These are phyloP conservation scores for Schizopora paradoxa DNA, from an alignment of 1,284 basidiomycete genomes.

Conservation along the genomic window DNA sequence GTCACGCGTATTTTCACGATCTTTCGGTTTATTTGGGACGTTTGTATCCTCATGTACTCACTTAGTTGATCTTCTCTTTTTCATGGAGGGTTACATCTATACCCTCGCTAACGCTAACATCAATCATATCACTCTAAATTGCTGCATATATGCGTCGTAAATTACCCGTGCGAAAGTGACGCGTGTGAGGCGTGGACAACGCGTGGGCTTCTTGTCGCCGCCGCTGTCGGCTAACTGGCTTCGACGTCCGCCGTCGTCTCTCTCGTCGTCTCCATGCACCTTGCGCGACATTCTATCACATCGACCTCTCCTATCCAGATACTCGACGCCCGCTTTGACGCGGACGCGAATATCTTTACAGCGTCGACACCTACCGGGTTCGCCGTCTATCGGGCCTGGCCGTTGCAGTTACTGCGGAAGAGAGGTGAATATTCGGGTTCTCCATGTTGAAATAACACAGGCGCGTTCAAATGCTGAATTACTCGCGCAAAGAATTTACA, in stretches of 20 bases:
- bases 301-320: constrained; percentile 74
- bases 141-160: constrained; percentile 3
- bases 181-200: not conserved
- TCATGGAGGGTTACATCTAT: not conserved
- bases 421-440: constrained; percentile 58
- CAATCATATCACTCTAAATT: not conserved
- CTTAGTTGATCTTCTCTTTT: constrained; percentile 1
- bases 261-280: constrained; percentile 61
- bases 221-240: not conserved
- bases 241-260: constrained; percentile 9
- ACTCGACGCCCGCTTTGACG: constrained; percentile 72
- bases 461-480: constrained; percentile 13
- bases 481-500: constrained; percentile 50
- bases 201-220: not conserved
- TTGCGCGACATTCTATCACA: constrained; percentile 82
- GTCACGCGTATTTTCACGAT: not conserved
- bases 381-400: constrained; percentile 78
- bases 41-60: not conserved
- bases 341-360: constrained; percentile 77
- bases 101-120: not conserved
- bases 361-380: constrained; percentile 81
- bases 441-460: no score
- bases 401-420: constrained; percentile 73
- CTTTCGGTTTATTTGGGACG: constrained; percentile 1
- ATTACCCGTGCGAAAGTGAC: not conserved